Evolutionary conservation across 768 basidiomycete genomes (phyloP).

Genomic region (Hygrophorus pudorinus): DNA sequence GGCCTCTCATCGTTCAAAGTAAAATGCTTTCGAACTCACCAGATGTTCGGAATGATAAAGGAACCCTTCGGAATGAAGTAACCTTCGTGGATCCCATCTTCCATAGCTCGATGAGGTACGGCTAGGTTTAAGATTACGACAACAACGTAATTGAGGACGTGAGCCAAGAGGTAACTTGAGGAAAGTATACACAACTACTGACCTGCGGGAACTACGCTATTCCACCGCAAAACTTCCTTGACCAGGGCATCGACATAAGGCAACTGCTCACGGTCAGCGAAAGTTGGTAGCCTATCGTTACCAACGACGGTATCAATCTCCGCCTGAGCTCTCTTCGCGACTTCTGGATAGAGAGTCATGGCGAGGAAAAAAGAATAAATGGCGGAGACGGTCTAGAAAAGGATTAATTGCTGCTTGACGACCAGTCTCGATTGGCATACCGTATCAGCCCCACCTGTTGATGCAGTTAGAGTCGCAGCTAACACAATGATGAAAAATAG

Average conservation of each 20-base stretch:
- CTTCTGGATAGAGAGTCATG: constrained; percentile 47
- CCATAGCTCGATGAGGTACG: constrained; percentile 44
- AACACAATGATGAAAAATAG: neutral
- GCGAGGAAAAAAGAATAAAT: constrained; percentile 55
- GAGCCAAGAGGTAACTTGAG: constrained; percentile 7
- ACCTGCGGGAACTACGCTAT: constrained; percentile 37
- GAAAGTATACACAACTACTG: constrained; percentile 7
- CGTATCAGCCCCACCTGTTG: constrained; percentile 47
- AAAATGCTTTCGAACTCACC: constrained; percentile 24
- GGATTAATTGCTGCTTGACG: constrained; percentile 5
- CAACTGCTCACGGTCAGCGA: constrained; percentile 44
- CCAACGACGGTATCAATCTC: constrained; percentile 56
- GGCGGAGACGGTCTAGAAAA: constrained; percentile 46
- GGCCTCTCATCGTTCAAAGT: neutral
- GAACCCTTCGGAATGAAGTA: constrained; percentile 53
- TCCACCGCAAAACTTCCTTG: constrained; percentile 49
- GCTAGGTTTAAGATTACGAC: constrained; percentile 18
- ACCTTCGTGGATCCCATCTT: constrained; percentile 54
- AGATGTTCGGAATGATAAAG: constrained; percentile 41
- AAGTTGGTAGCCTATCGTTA: constrained; percentile 48
- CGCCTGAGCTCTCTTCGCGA: constrained; percentile 46
- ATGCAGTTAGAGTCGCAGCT: neutral
- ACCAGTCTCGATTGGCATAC: constrained; percentile 20
- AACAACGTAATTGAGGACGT: neutral
- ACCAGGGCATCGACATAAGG: constrained; percentile 53